These are phyloP conservation scores for Dendrostoma leiphaemia DNA, from an alignment of 2,329 filamentous ascomycete genomes.

Conservation along the genomic window DNA sequence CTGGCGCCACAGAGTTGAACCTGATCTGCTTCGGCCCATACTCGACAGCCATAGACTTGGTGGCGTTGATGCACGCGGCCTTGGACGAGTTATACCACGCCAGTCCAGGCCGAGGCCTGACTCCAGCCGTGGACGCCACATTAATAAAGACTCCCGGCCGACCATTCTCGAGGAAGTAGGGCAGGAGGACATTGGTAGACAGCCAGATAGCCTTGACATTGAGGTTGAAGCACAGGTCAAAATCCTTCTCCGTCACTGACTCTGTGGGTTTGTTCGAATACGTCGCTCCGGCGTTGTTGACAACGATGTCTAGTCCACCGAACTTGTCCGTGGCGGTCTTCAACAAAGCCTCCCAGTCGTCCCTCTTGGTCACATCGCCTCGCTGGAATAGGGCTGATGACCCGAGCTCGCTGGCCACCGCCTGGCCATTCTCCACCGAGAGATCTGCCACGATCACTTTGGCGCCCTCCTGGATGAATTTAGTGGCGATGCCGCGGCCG, in stretches of 20 bases:
- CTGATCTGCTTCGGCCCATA: conserved; percentile 71
- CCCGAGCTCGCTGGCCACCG: conserved; percentile 41
- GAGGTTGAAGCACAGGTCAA: conserved; percentile 64
- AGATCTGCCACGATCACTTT: conserved; percentile 42
- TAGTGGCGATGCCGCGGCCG: conserved; percentile 52
- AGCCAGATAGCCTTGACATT: conserved; percentile 68
- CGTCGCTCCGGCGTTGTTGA: conserved; percentile 61
- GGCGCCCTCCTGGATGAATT: conserved; percentile 23
- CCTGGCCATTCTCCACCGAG: conserved; percentile 41
- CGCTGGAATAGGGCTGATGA: conserved; percentile 35
- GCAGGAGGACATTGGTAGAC: conserved; percentile 57
- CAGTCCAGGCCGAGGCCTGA: conserved; percentile 58
- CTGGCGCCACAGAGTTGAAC: conserved; percentile 69
- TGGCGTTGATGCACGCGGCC: conserved; percentile 61
- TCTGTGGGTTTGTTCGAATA: conserved; percentile 62
- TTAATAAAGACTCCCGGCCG: conserved; percentile 62
- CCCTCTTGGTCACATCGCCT: conserved; percentile 49
- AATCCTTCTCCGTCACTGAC: conserved; percentile 64
- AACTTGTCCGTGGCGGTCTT: conserved; percentile 42
- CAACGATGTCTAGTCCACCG: conserved; percentile 54
- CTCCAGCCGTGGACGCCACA: conserved; percentile 62
- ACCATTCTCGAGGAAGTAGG: conserved; percentile 56
- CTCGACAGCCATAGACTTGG: conserved; percentile 63
- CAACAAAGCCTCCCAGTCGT: conserved; percentile 53
- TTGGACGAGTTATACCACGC: conserved; percentile 73